Evolutionary conservation across 768 basidiomycete species (phyloP), one percentile per base, ranked within the genome.

Genomic region (Holtermannia corniformis): DNA sequence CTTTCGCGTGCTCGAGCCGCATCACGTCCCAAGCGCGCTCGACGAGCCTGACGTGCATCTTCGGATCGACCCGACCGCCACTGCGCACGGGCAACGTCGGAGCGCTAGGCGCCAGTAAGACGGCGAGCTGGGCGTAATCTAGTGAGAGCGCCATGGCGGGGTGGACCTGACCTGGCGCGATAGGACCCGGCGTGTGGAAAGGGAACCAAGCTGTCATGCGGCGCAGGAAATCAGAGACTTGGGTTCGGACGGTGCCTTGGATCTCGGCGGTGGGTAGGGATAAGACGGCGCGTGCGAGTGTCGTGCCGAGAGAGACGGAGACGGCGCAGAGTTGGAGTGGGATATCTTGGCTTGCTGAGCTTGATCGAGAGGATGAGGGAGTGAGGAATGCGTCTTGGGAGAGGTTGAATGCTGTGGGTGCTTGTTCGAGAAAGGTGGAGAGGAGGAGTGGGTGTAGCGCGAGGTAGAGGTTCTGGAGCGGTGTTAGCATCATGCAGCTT

Each of bases 161-260:
- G 4, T 60, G 26, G 23, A 69, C 14, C 5, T 56, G 58, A 3
- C 45, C 23, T 3, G 57, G 52, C 13, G 59, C 37, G 5, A 25
- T 22, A 13, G 52, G 22, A n/a, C 48, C 24, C 2, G 58, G 41
- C 11, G 52, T 21, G 3, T 41, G 45, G 70, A 89, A 90, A 1
- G 92, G 92, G 67, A 97, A 95, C 71, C 90, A 89, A 2, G 83
- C 76, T 4, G 81, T 71, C 79, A 93, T 84, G 64, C 88, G 82
- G 11, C 78, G 77, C 0, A 95, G 75, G 16, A 95, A 59, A 26
- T 59, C 62, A 0, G 59, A 54, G 0, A 69, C 62, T 16, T 57
- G 25, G 19, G 50, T 47, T 40, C 61, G 58, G 23, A 66, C 59
- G 10, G 37, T 46, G 2, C 47, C 40, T n/a, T 62, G 59, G 11